Percentiles rank a stretch among this genome's conserved stretches.
These are phyloP conservation scores for Verticillium tricorpus DNA, from an alignment of 2,329 filamentous ascomycete species.

Conservation along the genomic window DNA sequence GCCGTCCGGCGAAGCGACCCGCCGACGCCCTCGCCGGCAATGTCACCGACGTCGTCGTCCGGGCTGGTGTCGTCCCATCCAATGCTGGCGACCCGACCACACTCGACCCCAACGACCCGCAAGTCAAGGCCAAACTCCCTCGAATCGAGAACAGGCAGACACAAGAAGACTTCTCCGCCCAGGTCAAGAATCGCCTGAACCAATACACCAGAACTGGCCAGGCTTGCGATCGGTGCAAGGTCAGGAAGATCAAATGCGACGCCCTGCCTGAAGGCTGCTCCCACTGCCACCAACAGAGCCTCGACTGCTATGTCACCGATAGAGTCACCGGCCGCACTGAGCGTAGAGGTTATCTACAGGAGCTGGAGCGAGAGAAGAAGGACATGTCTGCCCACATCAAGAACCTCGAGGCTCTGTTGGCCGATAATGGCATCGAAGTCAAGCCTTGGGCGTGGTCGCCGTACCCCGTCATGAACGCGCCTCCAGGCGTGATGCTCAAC, in stretches of 20 bases:
- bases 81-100: constrained; percentile 25
- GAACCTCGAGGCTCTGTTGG: constrained; percentile 63
- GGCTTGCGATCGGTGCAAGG: constrained; percentile 85
- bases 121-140: constrained; percentile 41
- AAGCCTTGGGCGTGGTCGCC: constrained; percentile 37
- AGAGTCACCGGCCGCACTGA: constrained; percentile 79
- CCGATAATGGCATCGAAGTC: constrained; percentile 56
- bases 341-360: constrained; percentile 71
- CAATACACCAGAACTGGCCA: constrained; percentile 67
- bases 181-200: constrained; percentile 51
- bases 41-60: constrained; percentile 24
- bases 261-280: constrained; percentile 75
- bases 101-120: not conserved
- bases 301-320: constrained; percentile 81
- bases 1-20: constrained; percentile 39
- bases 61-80: constrained; percentile 12
- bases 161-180: constrained; percentile 47
- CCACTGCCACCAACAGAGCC: constrained; percentile 70
- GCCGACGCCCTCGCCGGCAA: constrained; percentile 31
- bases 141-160: constrained; percentile 37
- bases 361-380: constrained; percentile 68
- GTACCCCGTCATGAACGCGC: constrained; percentile 13
- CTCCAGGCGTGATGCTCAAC: constrained; percentile 18
- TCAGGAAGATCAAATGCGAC: constrained; percentile 86
- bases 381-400: constrained; percentile 62